Evolutionary conservation across 352 stramenopile genomes (phyloP).

Genomic region (Pythium folliculosum): DNA sequence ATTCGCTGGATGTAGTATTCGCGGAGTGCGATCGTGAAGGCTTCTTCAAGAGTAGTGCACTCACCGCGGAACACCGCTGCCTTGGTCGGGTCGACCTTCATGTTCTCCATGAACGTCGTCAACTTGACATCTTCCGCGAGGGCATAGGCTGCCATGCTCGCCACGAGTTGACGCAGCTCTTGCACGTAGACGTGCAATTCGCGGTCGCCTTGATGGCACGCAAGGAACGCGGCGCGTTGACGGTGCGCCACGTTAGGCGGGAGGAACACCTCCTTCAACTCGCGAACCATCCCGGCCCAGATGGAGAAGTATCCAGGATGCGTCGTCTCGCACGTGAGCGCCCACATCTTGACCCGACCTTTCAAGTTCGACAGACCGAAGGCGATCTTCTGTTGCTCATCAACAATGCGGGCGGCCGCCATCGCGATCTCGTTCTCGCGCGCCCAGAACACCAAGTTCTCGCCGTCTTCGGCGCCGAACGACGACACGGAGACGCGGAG

Average conservation of each 20-base stretch:
- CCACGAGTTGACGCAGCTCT: conserved; percentile 23
- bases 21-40: conserved; percentile 4
- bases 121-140: conserved; percentile 7
- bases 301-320: conserved; percentile 19
- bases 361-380: conserved; percentile 23
- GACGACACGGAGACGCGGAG: not conserved
- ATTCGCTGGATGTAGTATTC: conserved; percentile 3
- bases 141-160: conserved; percentile 8
- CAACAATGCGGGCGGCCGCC: conserved; percentile 1
- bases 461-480: conserved; percentile 5
- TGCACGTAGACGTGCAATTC: conserved; percentile 23
- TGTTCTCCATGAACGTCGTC: conserved; percentile 12
- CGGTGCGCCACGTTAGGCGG: conserved; percentile 16
- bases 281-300: not conserved
- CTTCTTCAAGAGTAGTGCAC: not conserved
- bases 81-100: conserved; percentile 8
- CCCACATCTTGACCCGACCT: conserved; percentile 22
- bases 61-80: conserved; percentile 10
- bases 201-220: conserved; percentile 25
- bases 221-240: conserved; percentile 27
- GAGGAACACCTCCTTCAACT: not conserved
- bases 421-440: conserved; percentile 26
- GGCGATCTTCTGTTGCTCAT: conserved; percentile 17
- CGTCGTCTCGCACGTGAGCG: conserved; percentile 12
- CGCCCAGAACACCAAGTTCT: conserved; percentile 25